Evolutionary conservation across 2,329 filamentous ascomycete genomes (phyloP).

Genomic region (Macrophomina phaseolina): DNA sequence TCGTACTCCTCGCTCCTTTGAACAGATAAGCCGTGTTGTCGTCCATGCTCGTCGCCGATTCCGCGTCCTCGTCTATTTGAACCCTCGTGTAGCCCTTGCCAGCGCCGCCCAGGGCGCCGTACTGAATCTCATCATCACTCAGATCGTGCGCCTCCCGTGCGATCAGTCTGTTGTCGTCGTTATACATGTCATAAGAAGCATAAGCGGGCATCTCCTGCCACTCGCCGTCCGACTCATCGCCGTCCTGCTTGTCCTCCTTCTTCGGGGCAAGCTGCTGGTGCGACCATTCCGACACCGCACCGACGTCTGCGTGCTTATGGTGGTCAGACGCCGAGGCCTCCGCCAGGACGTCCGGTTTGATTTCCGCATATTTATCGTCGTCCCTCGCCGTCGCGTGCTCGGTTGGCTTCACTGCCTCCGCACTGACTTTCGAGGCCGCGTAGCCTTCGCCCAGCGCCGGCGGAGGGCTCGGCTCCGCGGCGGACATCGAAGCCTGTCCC

Average conservation of each 20-base stretch:
- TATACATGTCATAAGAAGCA: constrained; percentile 92
- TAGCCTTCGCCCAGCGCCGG: not conserved
- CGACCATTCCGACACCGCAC: constrained; percentile 77
- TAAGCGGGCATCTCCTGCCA: constrained; percentile 97
- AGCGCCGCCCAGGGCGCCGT: constrained; percentile 81
- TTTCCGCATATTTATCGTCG: not conserved
- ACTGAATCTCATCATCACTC: constrained; percentile 70
- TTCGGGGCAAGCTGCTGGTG: constrained; percentile 73
- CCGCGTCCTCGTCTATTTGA: constrained; percentile 91
- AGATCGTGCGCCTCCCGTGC: constrained; percentile 77
- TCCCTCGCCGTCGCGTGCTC: constrained; percentile 6
- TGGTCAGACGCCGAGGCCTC: constrained; percentile 6
- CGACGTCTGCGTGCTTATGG: constrained; percentile 35
- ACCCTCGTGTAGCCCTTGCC: constrained; percentile 95
- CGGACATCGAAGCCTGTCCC: not conserved
- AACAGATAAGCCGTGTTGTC: constrained; percentile 97
- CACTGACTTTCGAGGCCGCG: constrained; percentile 7
- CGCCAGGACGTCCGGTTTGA: constrained; percentile 5
- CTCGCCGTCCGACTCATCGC: constrained; percentile 67
- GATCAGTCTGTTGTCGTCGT: constrained; percentile 87
- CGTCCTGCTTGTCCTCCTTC: constrained; percentile 56
- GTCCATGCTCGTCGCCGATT: constrained; percentile 94
- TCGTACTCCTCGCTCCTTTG: constrained; percentile 58
- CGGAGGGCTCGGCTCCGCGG: not conserved
- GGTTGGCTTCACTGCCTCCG: constrained; percentile 6